Evolutionary conservation across 371 early-diverging fungal species (phyloP), one percentile per base, ranked within the genome.

Genomic region (Circinella umbellata): DNA sequence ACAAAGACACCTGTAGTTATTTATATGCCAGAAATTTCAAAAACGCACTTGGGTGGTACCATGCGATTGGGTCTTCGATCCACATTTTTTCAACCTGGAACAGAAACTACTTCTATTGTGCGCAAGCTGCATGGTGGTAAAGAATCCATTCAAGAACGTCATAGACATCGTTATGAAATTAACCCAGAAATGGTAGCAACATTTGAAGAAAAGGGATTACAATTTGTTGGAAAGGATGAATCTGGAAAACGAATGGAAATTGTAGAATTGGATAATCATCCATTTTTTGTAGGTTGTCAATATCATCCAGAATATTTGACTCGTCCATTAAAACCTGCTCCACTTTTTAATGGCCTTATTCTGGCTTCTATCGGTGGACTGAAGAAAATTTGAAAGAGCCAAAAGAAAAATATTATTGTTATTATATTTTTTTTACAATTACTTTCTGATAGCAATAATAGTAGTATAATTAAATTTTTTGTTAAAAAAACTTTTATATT

Each of bases 241-340:
- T 92, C 92, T 51, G 96, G 95, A 34, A 89, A 96, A 76, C 94
- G 99, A 67, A 99, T 99, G 95, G 99, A 99, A 82, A 95, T 98
- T 68, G 81, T 99, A 38, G 99, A 99, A 87, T 75, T 96, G 57
- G 86, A 84, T 6, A 91, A 90, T 68, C 99, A 99, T 81, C 97
- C 97, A 10, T 99, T 92, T 87, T 99, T 92, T 84, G 92, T 99
- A 59, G 99, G 94, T 54, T 93, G 93, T 51, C 99, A 99, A 88
- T 99, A 93, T 82, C 99, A 99, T 73, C 99, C 99, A 39, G 99
- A 99, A 85, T 98, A 98, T 84, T 86, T 95, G 64, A 98, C 98
- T 54, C 93, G 97, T 62, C 99, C 99, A 11, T 81, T 96, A 61
- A 89, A 81, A 70, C 99, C 99, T 4, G 91, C 93, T 36, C 97